Percentiles rank a stretch among this genome's conserved stretches.
phyloP scores from a whole-genome alignment of 805 yeast genomes.

The Lipomyces spencermartinsiae region DNA sequence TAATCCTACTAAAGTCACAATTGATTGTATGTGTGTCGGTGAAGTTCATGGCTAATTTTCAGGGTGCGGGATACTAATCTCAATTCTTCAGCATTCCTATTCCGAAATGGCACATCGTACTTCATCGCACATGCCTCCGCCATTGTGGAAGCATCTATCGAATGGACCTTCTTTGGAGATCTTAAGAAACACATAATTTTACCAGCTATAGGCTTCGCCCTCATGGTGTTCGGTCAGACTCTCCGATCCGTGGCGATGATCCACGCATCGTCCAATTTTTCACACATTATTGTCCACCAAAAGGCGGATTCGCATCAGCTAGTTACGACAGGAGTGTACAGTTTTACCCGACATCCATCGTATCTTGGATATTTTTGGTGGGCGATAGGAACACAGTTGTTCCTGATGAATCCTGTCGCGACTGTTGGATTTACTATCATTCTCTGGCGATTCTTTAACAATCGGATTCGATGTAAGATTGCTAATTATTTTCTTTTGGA shows the following conservation, averaged over 20 bases:
- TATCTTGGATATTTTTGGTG: slow-evolving; percentile 92
- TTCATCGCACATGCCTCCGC: slow-evolving; percentile 63
- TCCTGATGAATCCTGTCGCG: slow-evolving; percentile 70
- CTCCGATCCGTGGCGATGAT: slow-evolving; percentile 81
- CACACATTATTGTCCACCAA: slow-evolving; percentile 71
- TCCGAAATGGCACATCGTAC: slow-evolving; percentile 68
- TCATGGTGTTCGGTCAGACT: slow-evolving; percentile 67
- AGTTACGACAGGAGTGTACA: slow-evolving; percentile 77
- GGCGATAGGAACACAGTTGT: slow-evolving; percentile 85
- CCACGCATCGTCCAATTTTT: slow-evolving; percentile 84
- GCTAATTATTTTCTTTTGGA: slow-evolving; percentile 8
- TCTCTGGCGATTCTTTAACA: slow-evolving; percentile 70
- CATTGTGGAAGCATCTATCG: slow-evolving; percentile 57
- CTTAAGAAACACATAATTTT: slow-evolving; percentile 28
- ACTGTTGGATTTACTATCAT: slow-evolving; percentile 59
- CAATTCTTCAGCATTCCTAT: slow-evolving; percentile 54
- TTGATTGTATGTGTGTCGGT: slow-evolving; percentile 53
- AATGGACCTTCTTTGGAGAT: slow-evolving; percentile 50
- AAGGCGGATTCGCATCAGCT: slow-evolving; percentile 64
- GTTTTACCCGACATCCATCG: slow-evolving; percentile 75
- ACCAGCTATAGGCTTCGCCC: slow-evolving; percentile 54
- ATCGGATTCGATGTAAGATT: slow-evolving; percentile 58
- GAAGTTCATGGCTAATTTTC: background rate
- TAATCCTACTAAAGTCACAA: slow-evolving; percentile 68
- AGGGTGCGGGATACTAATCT: background rate